These are phyloP conservation scores for Solanum tacnaense DNA, from an alignment of 257 asterid genomes.

Conservation along the genomic window DNA sequence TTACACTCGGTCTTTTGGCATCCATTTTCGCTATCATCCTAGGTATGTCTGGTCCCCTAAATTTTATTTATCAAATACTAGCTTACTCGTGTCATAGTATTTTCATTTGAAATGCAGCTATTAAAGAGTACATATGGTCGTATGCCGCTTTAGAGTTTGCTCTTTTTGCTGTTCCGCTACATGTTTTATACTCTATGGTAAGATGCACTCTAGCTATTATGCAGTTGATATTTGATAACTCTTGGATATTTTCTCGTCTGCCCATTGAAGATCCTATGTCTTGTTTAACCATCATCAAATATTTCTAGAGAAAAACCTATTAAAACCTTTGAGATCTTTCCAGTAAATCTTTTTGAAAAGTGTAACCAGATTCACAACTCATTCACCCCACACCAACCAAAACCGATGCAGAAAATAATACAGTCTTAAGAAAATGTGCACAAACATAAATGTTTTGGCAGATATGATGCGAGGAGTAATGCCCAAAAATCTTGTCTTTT, in stretches of 20 bases:
- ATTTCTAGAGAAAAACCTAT: not conserved
- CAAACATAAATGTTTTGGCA: not conserved
- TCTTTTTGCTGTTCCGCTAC: conserved; percentile 49
- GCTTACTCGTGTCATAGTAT: not conserved
- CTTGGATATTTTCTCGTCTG: not conserved
- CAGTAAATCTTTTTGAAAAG: not conserved
- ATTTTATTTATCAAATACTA: not conserved
- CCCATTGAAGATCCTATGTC: not conserved
- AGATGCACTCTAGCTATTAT: conserved; percentile 9
- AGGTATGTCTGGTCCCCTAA: conserved; percentile 25
- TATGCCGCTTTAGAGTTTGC: conserved; percentile 80
- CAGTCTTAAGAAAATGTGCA: not conserved
- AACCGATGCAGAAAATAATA: not conserved
- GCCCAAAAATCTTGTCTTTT: not conserved
- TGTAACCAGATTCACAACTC: not conserved
- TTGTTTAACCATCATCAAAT: not conserved
- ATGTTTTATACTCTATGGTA: conserved; percentile 55
- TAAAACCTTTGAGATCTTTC: not conserved
- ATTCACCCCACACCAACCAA: not conserved
- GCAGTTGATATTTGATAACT: not conserved
- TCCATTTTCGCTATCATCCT: conserved; percentile 59
- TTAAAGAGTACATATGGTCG: conserved; percentile 67
- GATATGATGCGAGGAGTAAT: not conserved
- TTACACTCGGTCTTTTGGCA: conserved; percentile 60
- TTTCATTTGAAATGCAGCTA: conserved; percentile 46